These are phyloP conservation scores for Microbotryomycetes sp. DNA, from an alignment of 1,284 basidiomycete genomes.

Conservation along the genomic window DNA sequence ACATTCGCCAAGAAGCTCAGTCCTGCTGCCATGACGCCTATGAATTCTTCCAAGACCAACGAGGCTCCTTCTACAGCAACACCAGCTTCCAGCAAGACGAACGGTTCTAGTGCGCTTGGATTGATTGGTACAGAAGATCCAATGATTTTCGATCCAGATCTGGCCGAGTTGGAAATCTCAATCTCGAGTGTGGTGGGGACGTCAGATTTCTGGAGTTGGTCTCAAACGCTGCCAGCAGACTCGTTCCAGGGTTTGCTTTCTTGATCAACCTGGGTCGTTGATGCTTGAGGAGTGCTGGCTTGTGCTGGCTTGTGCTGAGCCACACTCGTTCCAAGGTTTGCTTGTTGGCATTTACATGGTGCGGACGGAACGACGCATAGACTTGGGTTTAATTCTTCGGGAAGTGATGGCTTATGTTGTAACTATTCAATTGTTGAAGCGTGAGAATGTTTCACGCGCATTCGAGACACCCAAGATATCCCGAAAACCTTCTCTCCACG, in stretches of 20 bases:
- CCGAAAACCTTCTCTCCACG: too few relatives aligned
- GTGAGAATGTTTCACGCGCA: too few relatives aligned
- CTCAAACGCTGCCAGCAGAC: slow-evolving; percentile 12
- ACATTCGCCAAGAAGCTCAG: background rate
- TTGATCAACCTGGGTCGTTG: too few relatives aligned
- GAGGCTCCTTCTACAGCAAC: background rate
- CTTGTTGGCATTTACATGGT: too few relatives aligned
- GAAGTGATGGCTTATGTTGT: too few relatives aligned
- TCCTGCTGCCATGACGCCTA: background rate
- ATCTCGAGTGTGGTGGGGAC: slow-evolving; percentile 4
- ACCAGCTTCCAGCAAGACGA: background rate
- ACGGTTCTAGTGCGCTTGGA: background rate
- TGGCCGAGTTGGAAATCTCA: slow-evolving; percentile 1
- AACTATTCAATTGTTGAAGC: too few relatives aligned
- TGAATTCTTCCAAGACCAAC: background rate
- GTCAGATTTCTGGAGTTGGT: slow-evolving; percentile 26
- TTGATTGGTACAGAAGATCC: background rate
- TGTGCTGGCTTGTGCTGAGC: too few relatives aligned
- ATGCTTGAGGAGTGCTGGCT: too few relatives aligned
- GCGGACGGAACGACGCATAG: too few relatives aligned
- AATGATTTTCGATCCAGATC: background rate
- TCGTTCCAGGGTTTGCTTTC: background rate
- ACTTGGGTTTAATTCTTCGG: too few relatives aligned
- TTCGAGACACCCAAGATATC: too few relatives aligned
- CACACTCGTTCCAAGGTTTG: too few relatives aligned